Conservation (phyloP, 306 rosid genomes). For the cucumber (Cucumis sativus) region DNA sequence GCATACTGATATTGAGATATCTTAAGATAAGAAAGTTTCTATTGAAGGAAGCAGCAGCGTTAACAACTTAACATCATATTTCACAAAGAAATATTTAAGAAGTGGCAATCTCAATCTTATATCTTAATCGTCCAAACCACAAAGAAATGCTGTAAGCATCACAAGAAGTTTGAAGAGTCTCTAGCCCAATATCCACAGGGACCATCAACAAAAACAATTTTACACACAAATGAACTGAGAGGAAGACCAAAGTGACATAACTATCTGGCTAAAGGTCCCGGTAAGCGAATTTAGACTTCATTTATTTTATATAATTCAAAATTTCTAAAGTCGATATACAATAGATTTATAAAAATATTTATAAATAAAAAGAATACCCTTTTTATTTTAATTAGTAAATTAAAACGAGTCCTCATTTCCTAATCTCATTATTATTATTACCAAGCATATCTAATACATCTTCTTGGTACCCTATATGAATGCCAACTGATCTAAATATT, state of each 20-base stretch:
- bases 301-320: neutral
- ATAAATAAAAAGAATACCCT: too few species aligned
- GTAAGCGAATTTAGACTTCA: neutral
- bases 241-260: neutral
- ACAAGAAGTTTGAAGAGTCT: neutral
- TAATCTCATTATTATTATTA: too few species aligned
- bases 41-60: neutral
- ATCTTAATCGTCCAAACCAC: neutral
- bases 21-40: neutral
- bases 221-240: neutral
- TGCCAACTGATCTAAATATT: neutral
- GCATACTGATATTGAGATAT: constrained; percentile 11
- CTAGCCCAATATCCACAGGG: neutral
- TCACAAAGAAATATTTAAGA: neutral
- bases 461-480: neutral
- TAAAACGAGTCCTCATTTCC: too few species aligned
- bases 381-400: too few species aligned
- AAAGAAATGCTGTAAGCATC: neutral
- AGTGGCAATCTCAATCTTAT: neutral
- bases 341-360: too few species aligned
- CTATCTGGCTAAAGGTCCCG: neutral
- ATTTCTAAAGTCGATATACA: neutral
- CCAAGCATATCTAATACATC: neutral
- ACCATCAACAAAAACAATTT: neutral
- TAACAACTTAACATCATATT: neutral